Conservation (phyloP, 2,329 filamentous ascomycete genomes). For the Xylaria sp. region DNA sequence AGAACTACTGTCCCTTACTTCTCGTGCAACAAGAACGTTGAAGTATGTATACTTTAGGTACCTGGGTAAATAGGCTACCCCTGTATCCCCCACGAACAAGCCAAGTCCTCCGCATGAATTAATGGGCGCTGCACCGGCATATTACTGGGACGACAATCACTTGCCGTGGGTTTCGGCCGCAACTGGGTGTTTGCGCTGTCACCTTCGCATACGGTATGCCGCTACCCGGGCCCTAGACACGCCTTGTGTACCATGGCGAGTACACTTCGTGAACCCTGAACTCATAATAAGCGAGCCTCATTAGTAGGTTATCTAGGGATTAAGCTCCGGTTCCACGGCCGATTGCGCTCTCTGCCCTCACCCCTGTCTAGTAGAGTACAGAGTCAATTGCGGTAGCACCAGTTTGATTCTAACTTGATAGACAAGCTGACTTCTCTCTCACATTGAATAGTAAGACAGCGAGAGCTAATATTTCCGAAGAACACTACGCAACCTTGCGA, state of each 20-base stretch:
- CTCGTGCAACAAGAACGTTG: neutral
- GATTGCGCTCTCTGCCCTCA: neutral
- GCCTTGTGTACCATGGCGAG: neutral
- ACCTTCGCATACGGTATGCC: neutral
- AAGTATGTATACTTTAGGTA: neutral
- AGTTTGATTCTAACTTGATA: too few species aligned
- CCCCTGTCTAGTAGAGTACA: too few species aligned
- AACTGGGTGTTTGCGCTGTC: neutral
- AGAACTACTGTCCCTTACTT: neutral
- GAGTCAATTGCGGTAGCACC: too few species aligned
- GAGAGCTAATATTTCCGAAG: too few species aligned
- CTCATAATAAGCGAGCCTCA: neutral
- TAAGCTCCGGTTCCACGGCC: neutral
- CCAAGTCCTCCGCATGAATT: conserved; percentile 1
- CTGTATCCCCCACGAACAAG: neutral
- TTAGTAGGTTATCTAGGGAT: neutral
- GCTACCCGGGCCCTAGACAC: neutral
- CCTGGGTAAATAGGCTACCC: conserved; percentile 27
- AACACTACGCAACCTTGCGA: too few species aligned
- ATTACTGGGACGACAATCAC: neutral
- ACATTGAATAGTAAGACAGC: too few species aligned
- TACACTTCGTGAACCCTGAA: neutral
- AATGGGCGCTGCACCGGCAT: conserved; percentile 13
- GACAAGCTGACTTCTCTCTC: too few species aligned
- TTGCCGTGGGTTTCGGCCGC: neutral